A percentile compares a stretch with the other conserved stretches of the same genome.
Conservation (phyloP, 148 eudicot species). For the Drosera capensis region DNA sequence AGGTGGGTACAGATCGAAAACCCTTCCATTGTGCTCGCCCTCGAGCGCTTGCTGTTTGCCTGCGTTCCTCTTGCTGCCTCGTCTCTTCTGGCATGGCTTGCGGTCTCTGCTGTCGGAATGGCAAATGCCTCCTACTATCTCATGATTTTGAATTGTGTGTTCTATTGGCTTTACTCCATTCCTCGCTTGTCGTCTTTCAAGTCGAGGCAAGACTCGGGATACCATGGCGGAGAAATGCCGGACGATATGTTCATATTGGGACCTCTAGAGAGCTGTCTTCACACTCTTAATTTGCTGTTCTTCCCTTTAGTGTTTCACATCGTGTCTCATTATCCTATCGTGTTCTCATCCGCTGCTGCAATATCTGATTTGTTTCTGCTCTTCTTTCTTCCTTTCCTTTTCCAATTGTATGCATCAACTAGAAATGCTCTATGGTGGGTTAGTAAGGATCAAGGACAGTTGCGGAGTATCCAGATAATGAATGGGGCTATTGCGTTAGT, state of each 20-base stretch:
- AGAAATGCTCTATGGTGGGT: slow-evolving; percentile 91
- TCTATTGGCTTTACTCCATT: slow-evolving; percentile 77
- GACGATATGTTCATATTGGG: slow-evolving; percentile 50
- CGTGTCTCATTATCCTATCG: slow-evolving; percentile 42
- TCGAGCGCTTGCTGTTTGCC: slow-evolving; percentile 72
- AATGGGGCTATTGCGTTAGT: slow-evolving; percentile 74
- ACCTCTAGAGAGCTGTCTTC: slow-evolving; percentile 70
- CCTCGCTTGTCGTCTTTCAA: slow-evolving; percentile 75
- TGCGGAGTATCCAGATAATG: slow-evolving; percentile 45
- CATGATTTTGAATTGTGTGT: slow-evolving; percentile 48
- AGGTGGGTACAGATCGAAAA: slow-evolving; percentile 85
- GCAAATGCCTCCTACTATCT: slow-evolving; percentile 56
- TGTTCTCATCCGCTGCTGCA: slow-evolving; percentile 50
- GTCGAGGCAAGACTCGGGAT: slow-evolving; percentile 25
- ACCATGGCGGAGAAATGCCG: slow-evolving; percentile 64
- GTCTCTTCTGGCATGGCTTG: slow-evolving; percentile 64
- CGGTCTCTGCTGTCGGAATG: slow-evolving; percentile 81
- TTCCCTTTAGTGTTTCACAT: slow-evolving; percentile 60
- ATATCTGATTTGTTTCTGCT: slow-evolving; percentile 57
- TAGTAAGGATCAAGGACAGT: slow-evolving; percentile 41
- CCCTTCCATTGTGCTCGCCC: slow-evolving; percentile 55
- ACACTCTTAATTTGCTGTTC: slow-evolving; percentile 48
- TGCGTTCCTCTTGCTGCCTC: slow-evolving; percentile 48
- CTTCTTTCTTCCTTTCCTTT: slow-evolving; percentile 70
- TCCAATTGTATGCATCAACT: slow-evolving; percentile 73